Base-by-base conservation (phyloP, 2,329 filamentous ascomycete species). In the Myriosclerotinia scirpicola region DNA sequence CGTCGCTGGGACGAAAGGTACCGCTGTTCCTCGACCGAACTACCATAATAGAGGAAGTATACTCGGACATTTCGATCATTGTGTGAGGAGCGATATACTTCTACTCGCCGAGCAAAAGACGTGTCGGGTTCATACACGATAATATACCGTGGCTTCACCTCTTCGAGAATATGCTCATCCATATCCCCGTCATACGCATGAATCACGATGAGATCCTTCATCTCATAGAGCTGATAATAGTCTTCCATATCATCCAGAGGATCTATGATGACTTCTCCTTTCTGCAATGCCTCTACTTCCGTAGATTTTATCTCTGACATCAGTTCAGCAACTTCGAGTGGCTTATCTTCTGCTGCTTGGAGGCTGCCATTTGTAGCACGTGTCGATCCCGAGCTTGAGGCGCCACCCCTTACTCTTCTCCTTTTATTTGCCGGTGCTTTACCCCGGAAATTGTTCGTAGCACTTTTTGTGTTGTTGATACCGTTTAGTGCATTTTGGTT, bases 101-200 rank as follows among this genome's bases (percentile, higher is more conserved):
- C 95, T 26, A 99, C 90, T 48, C 94, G 85, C 17, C 95, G 88
- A 74, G 98, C 97, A 77, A 99, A 99, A 3, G 94, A 89, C 3
- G 94, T 88, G 71, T 98, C 93, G 0, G 95, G 94, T 76, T 98
- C 95, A 78, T 97, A 99, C 95, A 99, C 98, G 80, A 99, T 90
- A 67, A 99, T 92, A 78, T 97, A 97, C 68, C 91, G 88, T 44
- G 95, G 95, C 75, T 91, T 93, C 67, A 95, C 84, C 78, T 99
- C 95, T 77, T 99, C 94, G 1, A 99, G 84, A n/a, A 98, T 85
- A 76, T 96, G 92, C 76, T 98, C 95, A 77, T 99, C 95, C 81
- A 94, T 90, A 76, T 98, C 95, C 14, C 93, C 93, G 68, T 97
- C 93, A 76, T 97, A 99, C 1, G 95, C 90, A 77, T 98, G 95